phyloP scores from a whole-genome alignment of 75 land plant genomes.

The Selaginella tamariscina region DNA sequence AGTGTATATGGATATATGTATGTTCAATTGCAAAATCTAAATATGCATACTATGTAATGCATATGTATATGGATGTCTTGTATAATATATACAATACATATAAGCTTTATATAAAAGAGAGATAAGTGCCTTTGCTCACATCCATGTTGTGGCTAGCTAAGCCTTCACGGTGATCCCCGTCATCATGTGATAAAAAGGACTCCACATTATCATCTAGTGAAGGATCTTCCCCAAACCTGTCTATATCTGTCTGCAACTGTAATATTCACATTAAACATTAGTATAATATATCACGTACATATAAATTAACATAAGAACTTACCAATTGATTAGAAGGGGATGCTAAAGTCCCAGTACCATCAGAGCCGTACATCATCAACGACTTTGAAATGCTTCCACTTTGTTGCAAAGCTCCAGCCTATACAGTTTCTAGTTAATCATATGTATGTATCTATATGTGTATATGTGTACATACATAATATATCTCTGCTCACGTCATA shows the following conservation, averaged over 20 bases:
- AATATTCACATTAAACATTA: not conserved
- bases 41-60: too few species aligned
- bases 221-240: constrained; percentile 51
- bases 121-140: constrained; percentile 32
- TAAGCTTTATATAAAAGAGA: not conserved
- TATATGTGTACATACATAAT: too few species aligned
- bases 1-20: too few species aligned
- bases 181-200: constrained; percentile 58
- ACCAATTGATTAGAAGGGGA: constrained; percentile 94
- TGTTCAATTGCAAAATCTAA: too few species aligned
- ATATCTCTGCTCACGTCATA: too few species aligned
- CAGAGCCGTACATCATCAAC: constrained; percentile 67
- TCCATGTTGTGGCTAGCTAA: constrained; percentile 35
- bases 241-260: constrained; percentile 48
- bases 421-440: too few species aligned
- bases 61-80: too few species aligned
- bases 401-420: constrained; percentile 58
- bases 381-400: constrained; percentile 67
- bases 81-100: too few species aligned
- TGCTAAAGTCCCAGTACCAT: constrained; percentile 69
- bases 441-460: too few species aligned
- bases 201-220: constrained; percentile 67
- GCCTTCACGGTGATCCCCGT: constrained; percentile 43
- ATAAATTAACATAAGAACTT: constrained; percentile 6
- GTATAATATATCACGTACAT: not conserved